phyloP scores from a whole-genome alignment of 164 flowering plant genomes.

The Magnolia officinalis region DNA sequence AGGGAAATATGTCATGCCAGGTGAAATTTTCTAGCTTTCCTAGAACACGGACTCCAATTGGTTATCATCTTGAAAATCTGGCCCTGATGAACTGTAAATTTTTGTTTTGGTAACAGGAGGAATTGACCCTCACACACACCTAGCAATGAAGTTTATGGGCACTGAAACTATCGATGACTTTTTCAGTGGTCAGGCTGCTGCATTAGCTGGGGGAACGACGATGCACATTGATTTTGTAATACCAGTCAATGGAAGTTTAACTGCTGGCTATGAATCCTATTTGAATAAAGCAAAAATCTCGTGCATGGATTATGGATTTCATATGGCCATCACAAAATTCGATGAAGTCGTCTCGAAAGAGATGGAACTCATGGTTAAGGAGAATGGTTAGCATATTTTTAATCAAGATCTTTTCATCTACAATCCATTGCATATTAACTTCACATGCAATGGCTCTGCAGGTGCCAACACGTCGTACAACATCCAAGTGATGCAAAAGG shows the following conservation, averaged over 20 bases:
- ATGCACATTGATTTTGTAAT: slow-evolving; percentile 95
- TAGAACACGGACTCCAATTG: background rate
- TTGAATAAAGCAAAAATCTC: slow-evolving; percentile 58
- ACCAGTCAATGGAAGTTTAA: slow-evolving; percentile 74
- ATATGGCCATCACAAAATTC: slow-evolving; percentile 94
- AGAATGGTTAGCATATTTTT: slow-evolving; percentile 55
- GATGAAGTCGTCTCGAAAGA: slow-evolving; percentile 78
- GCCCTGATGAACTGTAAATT: background rate
- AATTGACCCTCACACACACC: slow-evolving; percentile 97
- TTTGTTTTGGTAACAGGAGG: slow-evolving; percentile 56
- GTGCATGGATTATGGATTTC: slow-evolving; percentile 98
- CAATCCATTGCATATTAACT: background rate
- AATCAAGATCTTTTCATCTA: background rate
- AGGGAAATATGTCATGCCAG: slow-evolving; percentile 99
- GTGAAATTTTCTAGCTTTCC: slow-evolving; percentile 30
- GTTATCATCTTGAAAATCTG: background rate
- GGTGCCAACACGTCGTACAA: too few species aligned
- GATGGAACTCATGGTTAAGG: slow-evolving; percentile 92
- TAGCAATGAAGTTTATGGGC: slow-evolving; percentile 77
- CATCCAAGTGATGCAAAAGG: too few species aligned
- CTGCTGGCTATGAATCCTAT: slow-evolving; percentile 69
- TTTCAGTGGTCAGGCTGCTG: slow-evolving; percentile 98
- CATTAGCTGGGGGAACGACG: slow-evolving; percentile 98
- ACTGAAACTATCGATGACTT: slow-evolving; percentile 80
- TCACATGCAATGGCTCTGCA: background rate